phyloP scores from a whole-genome alignment of 768 basidiomycete species.

The Kwoniella heveanensis region DNA sequence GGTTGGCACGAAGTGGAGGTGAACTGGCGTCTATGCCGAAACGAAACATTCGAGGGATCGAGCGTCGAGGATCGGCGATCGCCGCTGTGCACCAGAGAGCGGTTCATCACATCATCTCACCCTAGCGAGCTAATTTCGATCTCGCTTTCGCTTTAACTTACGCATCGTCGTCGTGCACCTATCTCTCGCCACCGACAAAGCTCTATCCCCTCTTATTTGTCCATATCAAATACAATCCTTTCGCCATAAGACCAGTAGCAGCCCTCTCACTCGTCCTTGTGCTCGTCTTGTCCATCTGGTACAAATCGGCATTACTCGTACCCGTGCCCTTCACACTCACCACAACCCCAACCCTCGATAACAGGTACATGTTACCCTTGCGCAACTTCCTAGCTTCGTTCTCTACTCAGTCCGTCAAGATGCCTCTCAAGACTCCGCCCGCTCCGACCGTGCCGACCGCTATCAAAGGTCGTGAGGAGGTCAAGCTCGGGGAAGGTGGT shows the following conservation, averaged over 20 bases:
- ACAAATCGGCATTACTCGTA: neutral
- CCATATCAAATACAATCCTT: neutral
- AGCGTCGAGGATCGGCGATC: constrained; percentile 2
- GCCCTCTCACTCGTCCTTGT: neutral
- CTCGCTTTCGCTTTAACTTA: neutral
- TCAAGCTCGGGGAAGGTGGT: constrained; percentile 46
- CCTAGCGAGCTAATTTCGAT: neutral
- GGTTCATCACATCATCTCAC: too few relatives aligned
- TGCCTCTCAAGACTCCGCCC: constrained; percentile 48
- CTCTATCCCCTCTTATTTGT: too few relatives aligned
- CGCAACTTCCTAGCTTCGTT: constrained; percentile 36
- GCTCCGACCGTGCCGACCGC: constrained; percentile 54
- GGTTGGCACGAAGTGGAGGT: neutral
- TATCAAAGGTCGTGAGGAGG: constrained; percentile 44
- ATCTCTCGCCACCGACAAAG: neutral
- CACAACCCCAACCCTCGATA: neutral
- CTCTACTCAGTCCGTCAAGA: constrained; percentile 28
- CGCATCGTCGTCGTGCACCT: neutral
- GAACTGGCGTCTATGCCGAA: neutral
- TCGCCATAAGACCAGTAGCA: neutral
- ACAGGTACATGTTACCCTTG: constrained; percentile 29
- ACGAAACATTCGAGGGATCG: neutral
- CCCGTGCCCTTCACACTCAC: neutral
- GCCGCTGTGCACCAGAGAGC: neutral
- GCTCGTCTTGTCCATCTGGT: neutral